Evolutionary conservation across 352 stramenopile genomes (phyloP).

Genomic region (Phytophthora podocarpi): DNA sequence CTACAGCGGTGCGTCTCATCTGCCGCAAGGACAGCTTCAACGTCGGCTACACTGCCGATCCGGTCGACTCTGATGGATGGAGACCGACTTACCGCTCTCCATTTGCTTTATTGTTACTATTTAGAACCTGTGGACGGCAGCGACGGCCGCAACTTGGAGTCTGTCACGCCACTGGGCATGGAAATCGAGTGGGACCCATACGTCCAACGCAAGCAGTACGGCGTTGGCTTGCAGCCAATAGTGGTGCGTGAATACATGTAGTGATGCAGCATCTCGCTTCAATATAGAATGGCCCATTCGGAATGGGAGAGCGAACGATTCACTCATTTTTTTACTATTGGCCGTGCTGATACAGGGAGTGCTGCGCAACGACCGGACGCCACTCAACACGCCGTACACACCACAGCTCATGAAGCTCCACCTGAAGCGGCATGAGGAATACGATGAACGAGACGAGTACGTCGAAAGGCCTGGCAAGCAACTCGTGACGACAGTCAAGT

Average conservation of each 20-base stretch:
- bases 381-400: constrained; percentile 86
- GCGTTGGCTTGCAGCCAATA: constrained; percentile 48
- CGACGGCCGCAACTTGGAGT: constrained; percentile 33
- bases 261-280: background rate
- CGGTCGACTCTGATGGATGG: constrained; percentile 23
- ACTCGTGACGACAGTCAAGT: constrained; percentile 48
- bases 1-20: constrained; percentile 30
- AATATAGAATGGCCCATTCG: background rate
- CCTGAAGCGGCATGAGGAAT: constrained; percentile 64
- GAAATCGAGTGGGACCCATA: constrained; percentile 64
- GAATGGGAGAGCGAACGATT: background rate
- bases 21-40: constrained; percentile 46
- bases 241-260: constrained; percentile 42
- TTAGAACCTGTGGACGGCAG: constrained; percentile 25
- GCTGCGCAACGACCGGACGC: constrained; percentile 73
- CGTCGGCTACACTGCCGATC: too few species aligned
- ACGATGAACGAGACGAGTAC: constrained; percentile 43
- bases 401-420: constrained; percentile 86
- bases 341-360: constrained; percentile 41
- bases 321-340: background rate
- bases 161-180: constrained; percentile 39
- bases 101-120: background rate
- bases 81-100: constrained; percentile 2
- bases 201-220: constrained; percentile 50
- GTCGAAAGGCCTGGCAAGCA: constrained; percentile 33